phyloP scores from a whole-genome alignment of 2,329 filamentous ascomycete genomes.

The Diplocarpon mali region DNA sequence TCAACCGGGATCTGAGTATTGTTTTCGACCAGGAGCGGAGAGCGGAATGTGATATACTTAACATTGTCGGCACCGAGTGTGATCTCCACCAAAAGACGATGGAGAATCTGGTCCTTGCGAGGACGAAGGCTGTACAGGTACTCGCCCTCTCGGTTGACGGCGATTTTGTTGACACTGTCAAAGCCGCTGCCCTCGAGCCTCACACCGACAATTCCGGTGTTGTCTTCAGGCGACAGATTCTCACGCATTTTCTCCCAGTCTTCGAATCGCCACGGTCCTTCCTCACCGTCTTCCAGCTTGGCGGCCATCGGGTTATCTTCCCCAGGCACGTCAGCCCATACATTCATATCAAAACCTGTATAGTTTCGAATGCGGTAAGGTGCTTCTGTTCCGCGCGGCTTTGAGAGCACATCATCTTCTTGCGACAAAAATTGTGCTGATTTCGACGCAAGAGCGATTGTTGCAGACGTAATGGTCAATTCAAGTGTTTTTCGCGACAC shows the following conservation, averaged over 20 bases:
- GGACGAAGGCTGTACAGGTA: constrained; percentile 81
- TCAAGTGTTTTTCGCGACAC: constrained; percentile 87
- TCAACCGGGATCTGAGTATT: constrained; percentile 95
- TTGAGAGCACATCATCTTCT: constrained; percentile 85
- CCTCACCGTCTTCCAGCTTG: constrained; percentile 77
- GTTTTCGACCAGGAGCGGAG: constrained; percentile 86
- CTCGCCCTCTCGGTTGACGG: constrained; percentile 90
- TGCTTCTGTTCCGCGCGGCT: constrained; percentile 81
- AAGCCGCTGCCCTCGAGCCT: constrained; percentile 90
- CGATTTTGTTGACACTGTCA: constrained; percentile 77
- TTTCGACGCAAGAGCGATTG: constrained; percentile 86
- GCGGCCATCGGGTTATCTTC: constrained; percentile 61
- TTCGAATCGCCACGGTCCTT: constrained; percentile 92
- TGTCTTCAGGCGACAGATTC: constrained; percentile 74
- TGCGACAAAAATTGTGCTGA: constrained; percentile 82
- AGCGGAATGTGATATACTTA: constrained; percentile 94
- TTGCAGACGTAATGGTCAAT: constrained; percentile 83
- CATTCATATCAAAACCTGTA: constrained; percentile 79
- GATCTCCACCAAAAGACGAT: constrained; percentile 86
- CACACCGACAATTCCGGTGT: constrained; percentile 67
- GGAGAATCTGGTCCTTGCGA: constrained; percentile 72
- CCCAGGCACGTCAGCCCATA: constrained; percentile 64
- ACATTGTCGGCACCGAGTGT: constrained; percentile 88
- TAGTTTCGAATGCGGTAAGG: constrained; percentile 93
- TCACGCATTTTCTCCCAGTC: constrained; percentile 95